Evolutionary conservation across 345 rosid species (phyloP).

Genomic region (Sisymbrium altissimum): DNA sequence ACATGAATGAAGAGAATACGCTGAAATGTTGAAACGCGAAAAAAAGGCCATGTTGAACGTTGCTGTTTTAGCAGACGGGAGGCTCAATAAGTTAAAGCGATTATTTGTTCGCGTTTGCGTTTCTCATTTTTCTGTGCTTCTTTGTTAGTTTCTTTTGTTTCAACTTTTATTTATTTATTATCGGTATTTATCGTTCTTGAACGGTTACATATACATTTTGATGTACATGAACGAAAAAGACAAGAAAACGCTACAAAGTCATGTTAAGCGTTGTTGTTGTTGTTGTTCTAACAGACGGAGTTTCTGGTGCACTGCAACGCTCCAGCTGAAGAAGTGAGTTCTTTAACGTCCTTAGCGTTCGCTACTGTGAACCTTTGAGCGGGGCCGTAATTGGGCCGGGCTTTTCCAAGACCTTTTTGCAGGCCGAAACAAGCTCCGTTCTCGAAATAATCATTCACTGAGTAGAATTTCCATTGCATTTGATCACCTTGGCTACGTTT

Average conservation of each 20-base stretch:
- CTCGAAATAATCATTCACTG: constrained; percentile 47
- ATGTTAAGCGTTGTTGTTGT: constrained; percentile 12
- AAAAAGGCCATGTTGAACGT: not conserved
- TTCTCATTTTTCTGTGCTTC: not conserved
- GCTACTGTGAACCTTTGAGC: constrained; percentile 48
- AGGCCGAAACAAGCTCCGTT: constrained; percentile 58
- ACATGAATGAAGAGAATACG: constrained; percentile 7
- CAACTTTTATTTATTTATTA: not conserved
- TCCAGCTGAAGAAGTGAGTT: constrained; percentile 53
- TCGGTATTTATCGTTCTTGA: constrained; percentile 1
- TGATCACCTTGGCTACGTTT: constrained; percentile 22
- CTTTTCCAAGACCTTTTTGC: constrained; percentile 43
- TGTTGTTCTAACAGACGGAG: constrained; percentile 31
- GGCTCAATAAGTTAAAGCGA: constrained; percentile 7
- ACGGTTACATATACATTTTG: not conserved
- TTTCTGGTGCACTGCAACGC: constrained; percentile 42
- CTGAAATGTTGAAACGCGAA: not conserved
- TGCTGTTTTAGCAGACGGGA: not conserved
- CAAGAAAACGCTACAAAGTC: not conserved
- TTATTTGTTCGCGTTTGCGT: not conserved
- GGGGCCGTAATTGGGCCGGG: constrained; percentile 43
- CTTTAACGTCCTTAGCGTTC: constrained; percentile 37
- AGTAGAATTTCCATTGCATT: constrained; percentile 56
- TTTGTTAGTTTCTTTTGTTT: not conserved
- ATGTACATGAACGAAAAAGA: not conserved